Percentiles rank a stretch among this genome's conserved stretches.
phyloP scores from a whole-genome alignment of 306 rosid genomes.

The Quercus cerris region DNA sequence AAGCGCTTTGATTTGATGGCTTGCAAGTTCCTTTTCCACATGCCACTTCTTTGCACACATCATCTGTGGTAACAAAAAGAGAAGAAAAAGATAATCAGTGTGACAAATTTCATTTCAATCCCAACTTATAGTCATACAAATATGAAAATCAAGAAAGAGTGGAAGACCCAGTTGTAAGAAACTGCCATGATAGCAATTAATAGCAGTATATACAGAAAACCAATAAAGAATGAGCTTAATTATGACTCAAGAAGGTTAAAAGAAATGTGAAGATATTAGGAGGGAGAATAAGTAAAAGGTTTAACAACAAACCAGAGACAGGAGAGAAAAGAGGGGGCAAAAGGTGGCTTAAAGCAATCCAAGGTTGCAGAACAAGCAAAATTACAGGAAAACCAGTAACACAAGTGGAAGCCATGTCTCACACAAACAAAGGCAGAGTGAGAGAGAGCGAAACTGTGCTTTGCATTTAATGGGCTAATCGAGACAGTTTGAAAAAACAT shows the following conservation, averaged over 20 bases:
- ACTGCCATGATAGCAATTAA: background rate
- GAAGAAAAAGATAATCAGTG: background rate
- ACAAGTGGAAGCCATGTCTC: slow-evolving; percentile 45
- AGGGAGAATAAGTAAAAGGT: background rate
- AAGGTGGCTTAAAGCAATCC: slow-evolving; percentile 26
- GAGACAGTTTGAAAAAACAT: background rate
- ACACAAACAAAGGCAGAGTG: background rate
- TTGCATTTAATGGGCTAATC: background rate
- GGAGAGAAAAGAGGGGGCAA: slow-evolving; percentile 19
- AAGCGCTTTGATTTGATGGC: slow-evolving; percentile 46
- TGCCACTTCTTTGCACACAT: slow-evolving; percentile 58
- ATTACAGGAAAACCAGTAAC: background rate
- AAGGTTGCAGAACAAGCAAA: slow-evolving; percentile 42
- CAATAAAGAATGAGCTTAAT: background rate
- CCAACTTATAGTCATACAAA: no score
- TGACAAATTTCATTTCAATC: background rate
- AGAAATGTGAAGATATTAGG: background rate
- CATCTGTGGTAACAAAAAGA: slow-evolving; percentile 36
- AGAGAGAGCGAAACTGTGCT: background rate
- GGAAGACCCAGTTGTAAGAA: slow-evolving; percentile 9
- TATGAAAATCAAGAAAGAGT: background rate
- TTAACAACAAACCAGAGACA: background rate
- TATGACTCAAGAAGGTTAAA: background rate
- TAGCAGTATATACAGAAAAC: no score
- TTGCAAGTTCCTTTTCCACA: slow-evolving; percentile 91